phyloP scores from a whole-genome alignment of 305 asterid species.

The Fraxinus greggii region DNA sequence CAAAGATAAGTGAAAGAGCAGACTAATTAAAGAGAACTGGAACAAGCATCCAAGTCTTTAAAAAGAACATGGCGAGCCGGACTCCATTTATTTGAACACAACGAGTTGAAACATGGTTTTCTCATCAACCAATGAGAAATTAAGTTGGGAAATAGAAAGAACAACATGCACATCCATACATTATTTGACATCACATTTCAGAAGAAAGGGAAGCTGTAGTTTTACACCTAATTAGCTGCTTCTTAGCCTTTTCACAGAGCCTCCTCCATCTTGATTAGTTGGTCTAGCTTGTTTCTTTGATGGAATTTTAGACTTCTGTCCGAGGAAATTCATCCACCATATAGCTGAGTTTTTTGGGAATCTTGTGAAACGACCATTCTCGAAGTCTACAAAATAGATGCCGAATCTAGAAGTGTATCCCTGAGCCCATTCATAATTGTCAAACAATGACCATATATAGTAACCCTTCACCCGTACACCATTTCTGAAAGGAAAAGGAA shows the following conservation, averaged over 20 bases:
- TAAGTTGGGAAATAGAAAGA: not conserved
- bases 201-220: not conserved
- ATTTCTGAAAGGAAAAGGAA: slow-evolving; percentile 9
- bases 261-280: not conserved
- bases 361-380: slow-evolving; percentile 26
- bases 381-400: slow-evolving; percentile 25
- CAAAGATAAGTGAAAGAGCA: not conserved
- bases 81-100: not conserved
- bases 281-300: not conserved
- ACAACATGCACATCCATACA: not conserved
- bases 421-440: slow-evolving; percentile 30
- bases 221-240: not conserved
- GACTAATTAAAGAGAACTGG: no score
- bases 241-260: not conserved
- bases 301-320: not conserved
- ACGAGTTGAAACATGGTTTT: not conserved
- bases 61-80: not conserved
- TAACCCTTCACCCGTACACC: slow-evolving; percentile 36
- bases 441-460: slow-evolving; percentile 35
- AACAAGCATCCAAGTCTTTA: not conserved
- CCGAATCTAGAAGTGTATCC: slow-evolving; percentile 34
- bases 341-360: slow-evolving; percentile 28
- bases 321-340: slow-evolving; percentile 35
- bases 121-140: not conserved
- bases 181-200: not conserved